These are phyloP conservation scores for Zizania palustris DNA, from an alignment of 202 grass and related monocot genomes.

Conservation along the genomic window DNA sequence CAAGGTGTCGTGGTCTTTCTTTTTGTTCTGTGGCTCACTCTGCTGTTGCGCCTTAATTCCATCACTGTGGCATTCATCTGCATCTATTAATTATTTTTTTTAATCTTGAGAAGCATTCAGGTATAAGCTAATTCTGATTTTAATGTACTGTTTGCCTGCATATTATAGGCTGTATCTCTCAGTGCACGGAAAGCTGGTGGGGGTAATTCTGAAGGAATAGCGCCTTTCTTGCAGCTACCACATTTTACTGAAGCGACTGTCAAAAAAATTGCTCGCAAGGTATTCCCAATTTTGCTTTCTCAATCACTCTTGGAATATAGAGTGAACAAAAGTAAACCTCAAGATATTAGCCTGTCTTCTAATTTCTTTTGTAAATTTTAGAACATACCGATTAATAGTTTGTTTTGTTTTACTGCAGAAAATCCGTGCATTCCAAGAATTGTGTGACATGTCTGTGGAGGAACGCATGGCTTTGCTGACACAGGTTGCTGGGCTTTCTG, in stretches of 20 bases:
- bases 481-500: conserved; percentile 78
- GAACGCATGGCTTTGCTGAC: conserved; percentile 74
- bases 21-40: background rate
- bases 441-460: conserved; percentile 61
- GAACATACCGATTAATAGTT: background rate
- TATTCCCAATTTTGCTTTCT: conserved; percentile 29
- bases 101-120: background rate
- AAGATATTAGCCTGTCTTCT: background rate
- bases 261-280: conserved; percentile 91
- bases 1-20: background rate
- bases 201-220: conserved; percentile 81
- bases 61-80: background rate
- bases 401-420: conserved; percentile 56
- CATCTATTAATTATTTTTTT: background rate
- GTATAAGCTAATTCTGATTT: conserved; percentile 21
- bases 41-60: background rate
- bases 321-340: background rate
- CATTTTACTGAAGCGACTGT: conserved; percentile 80
- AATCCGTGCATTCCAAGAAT: conserved; percentile 85
- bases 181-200: conserved; percentile 80
- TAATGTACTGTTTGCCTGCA: conserved; percentile 25
- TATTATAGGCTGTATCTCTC: conserved; percentile 77
- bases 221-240: conserved; percentile 91
- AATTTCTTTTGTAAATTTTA: conserved; percentile 2
- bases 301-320: background rate